Evolutionary conservation across 2,329 filamentous ascomycete genomes (phyloP).

Genomic region (Colletotrichum brevisporum): DNA sequence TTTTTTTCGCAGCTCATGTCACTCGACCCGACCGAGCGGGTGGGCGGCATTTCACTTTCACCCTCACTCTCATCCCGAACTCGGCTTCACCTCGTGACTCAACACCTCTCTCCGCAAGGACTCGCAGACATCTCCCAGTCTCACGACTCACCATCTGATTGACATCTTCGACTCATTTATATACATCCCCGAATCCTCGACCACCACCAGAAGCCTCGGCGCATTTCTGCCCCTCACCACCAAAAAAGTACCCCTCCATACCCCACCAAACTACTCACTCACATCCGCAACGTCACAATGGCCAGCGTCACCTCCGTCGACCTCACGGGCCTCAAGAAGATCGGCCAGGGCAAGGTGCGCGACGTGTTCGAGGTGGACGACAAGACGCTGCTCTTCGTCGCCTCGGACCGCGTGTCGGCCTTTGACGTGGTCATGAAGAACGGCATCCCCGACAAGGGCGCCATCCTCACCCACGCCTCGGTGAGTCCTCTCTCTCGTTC

Average conservation of each 20-base stretch:
- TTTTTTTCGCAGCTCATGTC: conserved; percentile 36
- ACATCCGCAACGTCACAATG: conserved; percentile 13
- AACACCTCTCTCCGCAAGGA: background rate
- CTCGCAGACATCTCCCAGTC: background rate
- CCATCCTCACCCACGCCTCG: conserved; percentile 61
- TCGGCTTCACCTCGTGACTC: conserved; percentile 33
- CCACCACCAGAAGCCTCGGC: background rate
- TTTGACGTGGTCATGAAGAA: conserved; percentile 94
- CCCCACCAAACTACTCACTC: conserved; percentile 26
- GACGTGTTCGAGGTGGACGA: conserved; percentile 83
- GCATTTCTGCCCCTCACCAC: conserved; percentile 9
- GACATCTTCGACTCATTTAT: no score
- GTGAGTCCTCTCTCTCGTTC: conserved; percentile 2
- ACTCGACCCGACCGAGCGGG: conserved; percentile 9
- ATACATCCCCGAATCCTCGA: background rate
- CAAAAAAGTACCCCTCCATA: conserved; percentile 13
- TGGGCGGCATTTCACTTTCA: conserved; percentile 22
- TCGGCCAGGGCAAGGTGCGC: conserved; percentile 76
- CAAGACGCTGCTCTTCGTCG: conserved; percentile 83
- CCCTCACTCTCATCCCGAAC: conserved; percentile 25
- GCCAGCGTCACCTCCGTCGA: conserved; percentile 38
- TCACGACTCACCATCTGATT: no score
- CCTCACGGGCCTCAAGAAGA: conserved; percentile 40
- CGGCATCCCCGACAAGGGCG: conserved; percentile 68
- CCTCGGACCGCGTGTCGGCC: conserved; percentile 92